Percentiles rank a stretch among this genome's conserved stretches.
Evolutionary conservation across 805 yeast genomes (phyloP).

Genomic region (Candida nemodendra): DNA sequence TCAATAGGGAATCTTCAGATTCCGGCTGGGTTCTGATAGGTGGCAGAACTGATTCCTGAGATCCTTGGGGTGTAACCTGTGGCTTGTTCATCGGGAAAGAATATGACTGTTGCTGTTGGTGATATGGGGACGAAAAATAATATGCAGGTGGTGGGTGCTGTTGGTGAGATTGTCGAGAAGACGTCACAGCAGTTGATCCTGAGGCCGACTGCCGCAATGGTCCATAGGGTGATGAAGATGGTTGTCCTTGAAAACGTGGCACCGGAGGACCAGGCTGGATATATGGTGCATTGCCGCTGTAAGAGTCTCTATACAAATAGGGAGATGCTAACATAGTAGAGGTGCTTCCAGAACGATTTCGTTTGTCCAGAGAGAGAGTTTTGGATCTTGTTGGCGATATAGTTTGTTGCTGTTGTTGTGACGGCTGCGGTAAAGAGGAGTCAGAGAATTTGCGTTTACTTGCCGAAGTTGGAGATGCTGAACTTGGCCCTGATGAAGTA

Average conservation of each 20-base stretch:
- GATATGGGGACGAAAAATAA: conserved; percentile 17
- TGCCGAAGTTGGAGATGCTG: conserved; percentile 19
- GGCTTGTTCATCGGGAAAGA: conserved; percentile 8
- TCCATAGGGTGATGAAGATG: conserved; percentile 12
- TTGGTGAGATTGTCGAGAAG: conserved; percentile 4
- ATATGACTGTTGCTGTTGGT: conserved; percentile 12
- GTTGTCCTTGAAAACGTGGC: conserved; percentile 11
- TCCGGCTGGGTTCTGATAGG: conserved; percentile 11
- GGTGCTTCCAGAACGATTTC: conserved; percentile 18
- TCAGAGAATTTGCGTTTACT: conserved; percentile 19
- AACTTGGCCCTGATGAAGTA: conserved; percentile 10
- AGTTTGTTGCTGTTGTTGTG: conserved; percentile 6
- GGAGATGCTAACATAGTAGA: conserved; percentile 22
- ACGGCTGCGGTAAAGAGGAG: conserved; percentile 5
- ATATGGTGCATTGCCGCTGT: conserved; percentile 8
- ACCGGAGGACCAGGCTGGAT: conserved; percentile 6
- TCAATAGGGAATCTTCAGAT: conserved; percentile 7
- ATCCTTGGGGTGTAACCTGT: conserved; percentile 2
- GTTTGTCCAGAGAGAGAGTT: conserved; percentile 14
- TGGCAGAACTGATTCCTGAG: conserved; percentile 14
- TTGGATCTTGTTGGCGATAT: conserved; percentile 16
- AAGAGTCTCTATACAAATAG: conserved; percentile 20
- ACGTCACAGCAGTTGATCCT: not conserved
- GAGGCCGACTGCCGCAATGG: conserved; percentile 9
- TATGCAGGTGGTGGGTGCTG: conserved; percentile 12